Conservation (phyloP, 2,329 filamentous ascomycete species). For the Pseudogymnoascus sp. region DNA sequence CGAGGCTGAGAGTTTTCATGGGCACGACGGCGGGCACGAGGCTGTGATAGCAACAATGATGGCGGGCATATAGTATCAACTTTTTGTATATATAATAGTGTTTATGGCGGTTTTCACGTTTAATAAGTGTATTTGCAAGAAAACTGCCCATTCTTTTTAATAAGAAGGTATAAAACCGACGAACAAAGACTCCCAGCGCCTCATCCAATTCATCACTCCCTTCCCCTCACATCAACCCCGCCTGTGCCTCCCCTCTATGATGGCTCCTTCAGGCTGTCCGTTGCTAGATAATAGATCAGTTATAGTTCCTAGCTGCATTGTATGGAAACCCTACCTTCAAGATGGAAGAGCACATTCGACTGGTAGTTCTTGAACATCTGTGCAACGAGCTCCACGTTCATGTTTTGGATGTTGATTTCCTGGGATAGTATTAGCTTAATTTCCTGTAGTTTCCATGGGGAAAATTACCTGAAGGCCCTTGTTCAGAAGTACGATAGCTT, state of each 20-base stretch:
- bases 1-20: constrained; percentile 6
- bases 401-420: constrained; percentile 98
- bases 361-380: constrained; percentile 99
- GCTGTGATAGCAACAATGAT: neutral
- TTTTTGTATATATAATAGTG: neutral
- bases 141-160: neutral
- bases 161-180: neutral
- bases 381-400: constrained; percentile 95
- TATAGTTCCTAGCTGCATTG: constrained; percentile 10
- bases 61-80: neutral
- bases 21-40: neutral
- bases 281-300: constrained; percentile 45
- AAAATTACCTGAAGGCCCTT: constrained; percentile 67
- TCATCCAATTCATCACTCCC: constrained; percentile 2
- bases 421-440: constrained; percentile 29
- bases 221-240: neutral
- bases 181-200: constrained; percentile 4
- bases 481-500: constrained; percentile 86
- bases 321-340: constrained; percentile 62
- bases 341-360: constrained; percentile 91
- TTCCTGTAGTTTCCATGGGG: neutral
- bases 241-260: constrained; percentile 34
- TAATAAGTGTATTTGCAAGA: neutral
- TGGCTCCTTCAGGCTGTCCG: constrained; percentile 74
- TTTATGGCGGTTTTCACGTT: neutral